Conservation (phyloP, 2,329 filamentous ascomycete genomes). For the Fusarium redolens region DNA sequence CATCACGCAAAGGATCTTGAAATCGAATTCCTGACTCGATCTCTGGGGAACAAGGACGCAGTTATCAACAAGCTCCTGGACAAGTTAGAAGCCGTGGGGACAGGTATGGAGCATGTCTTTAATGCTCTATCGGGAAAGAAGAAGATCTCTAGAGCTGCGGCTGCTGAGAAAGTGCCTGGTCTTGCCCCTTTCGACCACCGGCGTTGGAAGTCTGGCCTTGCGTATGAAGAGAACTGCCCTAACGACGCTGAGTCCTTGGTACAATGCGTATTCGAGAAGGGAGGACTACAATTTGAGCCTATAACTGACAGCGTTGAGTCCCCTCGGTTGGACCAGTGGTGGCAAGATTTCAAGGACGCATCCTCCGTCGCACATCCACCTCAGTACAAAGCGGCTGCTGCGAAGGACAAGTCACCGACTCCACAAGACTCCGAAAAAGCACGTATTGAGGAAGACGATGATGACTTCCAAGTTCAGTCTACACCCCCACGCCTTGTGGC, state of each 20-base stretch:
- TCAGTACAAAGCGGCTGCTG: conserved; percentile 23
- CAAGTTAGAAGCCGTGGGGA: conserved; percentile 64
- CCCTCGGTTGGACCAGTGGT: conserved; percentile 60
- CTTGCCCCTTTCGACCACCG: conserved; percentile 60
- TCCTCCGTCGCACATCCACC: conserved; percentile 38
- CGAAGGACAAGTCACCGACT: conserved; percentile 14
- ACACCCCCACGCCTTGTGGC: conserved; percentile 56
- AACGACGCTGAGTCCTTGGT: conserved; percentile 54
- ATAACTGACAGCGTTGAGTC: conserved; percentile 49
- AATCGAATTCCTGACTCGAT: conserved; percentile 55
- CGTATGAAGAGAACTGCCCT: conserved; percentile 39
- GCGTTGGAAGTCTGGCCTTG: conserved; percentile 52
- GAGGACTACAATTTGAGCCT: conserved; percentile 47
- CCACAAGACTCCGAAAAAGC: conserved; percentile 35
- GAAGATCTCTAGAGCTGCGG: conserved; percentile 56
- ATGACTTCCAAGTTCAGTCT: conserved; percentile 64
- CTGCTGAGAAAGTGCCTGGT: conserved; percentile 62
- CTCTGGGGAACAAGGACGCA: conserved; percentile 62
- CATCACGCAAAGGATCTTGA: conserved; percentile 56
- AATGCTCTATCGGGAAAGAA: conserved; percentile 61
- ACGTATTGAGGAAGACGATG: conserved; percentile 55
- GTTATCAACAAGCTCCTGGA: conserved; percentile 63
- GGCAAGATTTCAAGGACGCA: conserved; percentile 55
- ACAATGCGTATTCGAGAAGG: conserved; percentile 54
- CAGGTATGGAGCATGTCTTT: conserved; percentile 65